These are phyloP conservation scores for Phytophthora fragariaefolia DNA, from an alignment of 352 stramenopile genomes.

Conservation along the genomic window DNA sequence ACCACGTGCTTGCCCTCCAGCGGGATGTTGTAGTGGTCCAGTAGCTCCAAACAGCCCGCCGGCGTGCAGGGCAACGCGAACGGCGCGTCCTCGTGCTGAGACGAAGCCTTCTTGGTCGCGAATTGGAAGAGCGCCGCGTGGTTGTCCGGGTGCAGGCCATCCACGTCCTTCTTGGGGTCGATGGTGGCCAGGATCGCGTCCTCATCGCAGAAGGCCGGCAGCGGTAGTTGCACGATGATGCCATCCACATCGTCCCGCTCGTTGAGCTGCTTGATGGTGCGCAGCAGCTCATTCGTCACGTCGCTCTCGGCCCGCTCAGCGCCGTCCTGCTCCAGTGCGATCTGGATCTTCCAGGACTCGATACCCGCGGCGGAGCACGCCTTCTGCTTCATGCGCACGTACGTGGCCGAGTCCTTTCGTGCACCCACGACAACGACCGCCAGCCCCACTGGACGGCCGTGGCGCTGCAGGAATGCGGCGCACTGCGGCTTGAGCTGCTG, in stretches of 20 bases:
- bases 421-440: slow-evolving; percentile 97
- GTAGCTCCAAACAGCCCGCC: slow-evolving; percentile 95
- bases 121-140: slow-evolving; percentile 92
- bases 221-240: slow-evolving; percentile 93
- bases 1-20: slow-evolving; percentile 97
- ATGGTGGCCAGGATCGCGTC: slow-evolving; percentile 93
- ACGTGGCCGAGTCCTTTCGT: slow-evolving; percentile 96
- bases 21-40: slow-evolving; percentile 90
- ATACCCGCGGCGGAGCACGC: slow-evolving; percentile 96
- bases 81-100: slow-evolving; percentile 58
- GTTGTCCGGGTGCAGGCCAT: slow-evolving; percentile 98
- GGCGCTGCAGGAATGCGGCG: slow-evolving; percentile 46
- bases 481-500: slow-evolving; percentile 85
- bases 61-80: slow-evolving; percentile 96
- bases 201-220: slow-evolving; percentile 94
- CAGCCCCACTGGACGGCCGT: slow-evolving; percentile 90
- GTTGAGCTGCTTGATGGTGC: slow-evolving; percentile 74
- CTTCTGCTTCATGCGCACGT: slow-evolving; percentile 99
- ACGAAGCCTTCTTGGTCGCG: slow-evolving; percentile 49
- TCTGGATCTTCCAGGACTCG: slow-evolving; percentile 82
- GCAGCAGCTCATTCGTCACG: slow-evolving; percentile 43
- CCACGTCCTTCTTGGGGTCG: slow-evolving; percentile 96
- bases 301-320: slow-evolving; percentile 11
- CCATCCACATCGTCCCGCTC: slow-evolving; percentile 73
- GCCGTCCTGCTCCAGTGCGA: slow-evolving; percentile 38